Evolutionary conservation across 495 filamentous ascomycete genomes (phyloP).

Genomic region (Aspergillus asperescens): DNA sequence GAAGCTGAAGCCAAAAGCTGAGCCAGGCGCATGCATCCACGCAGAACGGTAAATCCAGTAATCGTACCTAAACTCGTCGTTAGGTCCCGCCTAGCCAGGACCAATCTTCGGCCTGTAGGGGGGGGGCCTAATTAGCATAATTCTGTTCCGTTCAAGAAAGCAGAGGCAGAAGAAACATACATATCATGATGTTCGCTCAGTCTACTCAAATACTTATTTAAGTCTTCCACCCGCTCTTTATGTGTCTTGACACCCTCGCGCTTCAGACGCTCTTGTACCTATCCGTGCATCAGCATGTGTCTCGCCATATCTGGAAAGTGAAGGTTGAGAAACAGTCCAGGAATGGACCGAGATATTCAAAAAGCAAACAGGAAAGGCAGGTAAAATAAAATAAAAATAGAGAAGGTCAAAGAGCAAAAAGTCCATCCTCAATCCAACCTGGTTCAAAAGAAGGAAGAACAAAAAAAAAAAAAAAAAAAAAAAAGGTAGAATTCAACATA

Average conservation of each 20-base stretch:
- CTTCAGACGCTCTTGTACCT: slow-evolving; percentile 64
- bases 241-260: slow-evolving; percentile 88
- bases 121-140: slow-evolving; percentile 16
- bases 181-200: slow-evolving; percentile 98
- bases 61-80: background rate
- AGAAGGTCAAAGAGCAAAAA: background rate
- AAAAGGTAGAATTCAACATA: slow-evolving; percentile 39
- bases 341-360: background rate
- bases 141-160: background rate
- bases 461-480: slow-evolving; percentile 1
- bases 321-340: slow-evolving; percentile 5
- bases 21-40: no score
- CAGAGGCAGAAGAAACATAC: slow-evolving; percentile 39
- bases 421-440: background rate
- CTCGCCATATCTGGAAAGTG: background rate
- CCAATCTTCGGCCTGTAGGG: slow-evolving; percentile 62
- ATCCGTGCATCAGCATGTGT: slow-evolving; percentile 1
- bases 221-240: slow-evolving; percentile 91
- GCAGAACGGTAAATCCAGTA: no score
- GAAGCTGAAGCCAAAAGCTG: background rate
- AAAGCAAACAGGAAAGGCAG: slow-evolving; percentile 6
- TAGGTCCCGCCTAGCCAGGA: slow-evolving; percentile 47
- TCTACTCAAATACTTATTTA: slow-evolving; percentile 87
- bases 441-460: background rate
- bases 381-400: no score